A percentile compares a stretch with the other conserved stretches of the same genome.
These are phyloP conservation scores for Taiwanofungus camphoratus DNA, from an alignment of 1,284 basidiomycete genomes.

Conservation along the genomic window DNA sequence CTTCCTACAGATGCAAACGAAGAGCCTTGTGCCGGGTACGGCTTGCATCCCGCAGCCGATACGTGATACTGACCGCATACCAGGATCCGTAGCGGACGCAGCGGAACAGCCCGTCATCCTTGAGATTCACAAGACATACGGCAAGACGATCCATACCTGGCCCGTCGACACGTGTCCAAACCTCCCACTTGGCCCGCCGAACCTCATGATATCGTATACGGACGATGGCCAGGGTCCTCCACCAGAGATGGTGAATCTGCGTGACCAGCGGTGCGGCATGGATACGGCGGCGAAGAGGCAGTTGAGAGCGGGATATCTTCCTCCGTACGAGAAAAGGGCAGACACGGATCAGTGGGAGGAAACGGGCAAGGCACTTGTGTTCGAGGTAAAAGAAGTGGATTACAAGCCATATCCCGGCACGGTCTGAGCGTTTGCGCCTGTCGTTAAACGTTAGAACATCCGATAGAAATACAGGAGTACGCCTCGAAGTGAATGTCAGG, in stretches of 20 bases:
- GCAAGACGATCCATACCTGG: constrained; percentile 50
- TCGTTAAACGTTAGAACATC: too few species aligned
- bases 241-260: constrained; percentile 26
- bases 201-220: constrained; percentile 43
- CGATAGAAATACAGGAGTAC: too few species aligned
- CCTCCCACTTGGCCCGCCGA: constrained; percentile 43
- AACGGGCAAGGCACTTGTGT: constrained; percentile 24
- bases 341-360: constrained; percentile 36
- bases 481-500: too few species aligned
- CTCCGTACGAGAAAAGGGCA: constrained; percentile 30
- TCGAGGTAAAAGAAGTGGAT: constrained; percentile 22
- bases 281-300: constrained; percentile 32
- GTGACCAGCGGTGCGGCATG: constrained; percentile 33
- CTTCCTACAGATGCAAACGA: constrained; percentile 38
- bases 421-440: too few species aligned
- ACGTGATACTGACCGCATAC: not conserved
- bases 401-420: too few species aligned
- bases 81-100: constrained; percentile 31
- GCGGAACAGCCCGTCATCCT: constrained; percentile 43
- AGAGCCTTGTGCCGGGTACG: constrained; percentile 35
- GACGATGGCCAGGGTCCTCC: constrained; percentile 31
- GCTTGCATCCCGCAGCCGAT: not conserved
- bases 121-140: constrained; percentile 44
- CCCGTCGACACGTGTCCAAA: constrained; percentile 37
- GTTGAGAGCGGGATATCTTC: constrained; percentile 33